Base-by-base conservation (phyloP, 106 monocot genomes). In the Dendrobium nobile region DNA sequence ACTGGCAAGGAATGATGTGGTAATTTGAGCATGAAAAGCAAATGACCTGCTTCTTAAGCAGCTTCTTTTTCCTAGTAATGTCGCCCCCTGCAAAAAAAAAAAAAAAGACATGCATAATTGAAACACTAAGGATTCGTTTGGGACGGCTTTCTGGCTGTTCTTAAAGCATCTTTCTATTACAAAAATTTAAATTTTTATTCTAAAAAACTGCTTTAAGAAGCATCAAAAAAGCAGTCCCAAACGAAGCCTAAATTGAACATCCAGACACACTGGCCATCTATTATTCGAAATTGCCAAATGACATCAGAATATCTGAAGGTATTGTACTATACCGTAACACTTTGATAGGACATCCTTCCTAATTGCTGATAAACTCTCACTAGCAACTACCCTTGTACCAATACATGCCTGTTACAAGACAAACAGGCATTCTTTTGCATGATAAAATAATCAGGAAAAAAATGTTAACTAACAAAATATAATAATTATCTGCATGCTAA, bases 281-380 rank as follows among this genome's bases (percentile, higher is more conserved):
- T 20, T 64, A 42, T 40, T 15, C 20, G 47, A 47, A 7, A 16
- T 31, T 65, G 28, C 27, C 1, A 26, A 47, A 37, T 9, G 61
- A 22, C 61, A 70, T 28, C 11, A 28, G 11, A 70, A 70, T 28
- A 28, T 9, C 16, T 59, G 27, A 64, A n/a, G 11, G 16, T 47
- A 78, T 43, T 45, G 78, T 28, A 55, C 20, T 86, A 74, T 86
- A 97, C 97, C 98, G 84, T 99, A 99, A 79, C 98, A 99, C 89
- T 99, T 99, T 79, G 95, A 83, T 18, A 92, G 82, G 80, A 99
- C 98, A 87, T 95, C 98, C 82, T 99, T 99, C 85, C 98, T 95
- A 67, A 95, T 90, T 40, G 98, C 98, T 79, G 98, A 95, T 75
- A 99, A 73, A 22, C 91, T 77, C 85, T 99, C 98, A 78, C 98